These are phyloP conservation scores for Cutaneotrichosporon cyanovorans DNA, from an alignment of 1,284 basidiomycete species.

Conservation along the genomic window DNA sequence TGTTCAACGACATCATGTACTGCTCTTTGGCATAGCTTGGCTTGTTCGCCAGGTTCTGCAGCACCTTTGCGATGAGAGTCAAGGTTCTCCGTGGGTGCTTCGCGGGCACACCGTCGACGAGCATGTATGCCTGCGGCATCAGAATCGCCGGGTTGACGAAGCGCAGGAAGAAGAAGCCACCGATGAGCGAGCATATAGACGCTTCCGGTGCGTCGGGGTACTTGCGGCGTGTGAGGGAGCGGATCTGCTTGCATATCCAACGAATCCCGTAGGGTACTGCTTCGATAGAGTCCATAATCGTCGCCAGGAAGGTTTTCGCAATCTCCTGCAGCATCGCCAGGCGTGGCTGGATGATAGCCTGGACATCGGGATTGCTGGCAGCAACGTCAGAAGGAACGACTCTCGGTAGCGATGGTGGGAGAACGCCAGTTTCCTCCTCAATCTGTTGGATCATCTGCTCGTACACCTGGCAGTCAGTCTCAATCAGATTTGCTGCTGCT, in stretches of 20 bases:
- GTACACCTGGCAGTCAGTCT: slow-evolving; percentile 58
- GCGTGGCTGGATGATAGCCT: slow-evolving; percentile 91
- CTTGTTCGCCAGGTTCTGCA: slow-evolving; percentile 98
- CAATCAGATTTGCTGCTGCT: not conserved
- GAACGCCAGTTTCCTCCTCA: slow-evolving; percentile 85
- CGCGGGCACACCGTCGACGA: slow-evolving; percentile 92
- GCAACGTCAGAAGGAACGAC: slow-evolving; percentile 92
- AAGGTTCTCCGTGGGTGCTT: slow-evolving; percentile 93
- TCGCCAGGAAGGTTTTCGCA: slow-evolving; percentile 89
- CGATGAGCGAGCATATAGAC: slow-evolving; percentile 95
- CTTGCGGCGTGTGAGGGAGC: slow-evolving; percentile 91
- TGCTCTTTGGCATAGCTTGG: slow-evolving; percentile 95
- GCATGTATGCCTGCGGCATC: slow-evolving; percentile 98
- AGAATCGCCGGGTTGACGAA: slow-evolving; percentile 99
- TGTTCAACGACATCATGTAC: slow-evolving; percentile 97
- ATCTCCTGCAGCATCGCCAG: slow-evolving; percentile 99
- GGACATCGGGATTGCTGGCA: slow-evolving; percentile 84
- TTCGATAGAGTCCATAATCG: slow-evolving; percentile 98
- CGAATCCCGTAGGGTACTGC: slow-evolving; percentile 97
- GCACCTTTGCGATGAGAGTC: slow-evolving; percentile 98
- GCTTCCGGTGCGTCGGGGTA: slow-evolving; percentile 97
- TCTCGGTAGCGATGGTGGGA: slow-evolving; percentile 81
- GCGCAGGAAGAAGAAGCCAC: slow-evolving; percentile 98
- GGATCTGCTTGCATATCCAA: slow-evolving; percentile 99
- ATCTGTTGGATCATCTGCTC: slow-evolving; percentile 99